Evolutionary conservation across 2,329 filamentous ascomycete species (phyloP).

Genomic region (Alternaria sp.): DNA sequence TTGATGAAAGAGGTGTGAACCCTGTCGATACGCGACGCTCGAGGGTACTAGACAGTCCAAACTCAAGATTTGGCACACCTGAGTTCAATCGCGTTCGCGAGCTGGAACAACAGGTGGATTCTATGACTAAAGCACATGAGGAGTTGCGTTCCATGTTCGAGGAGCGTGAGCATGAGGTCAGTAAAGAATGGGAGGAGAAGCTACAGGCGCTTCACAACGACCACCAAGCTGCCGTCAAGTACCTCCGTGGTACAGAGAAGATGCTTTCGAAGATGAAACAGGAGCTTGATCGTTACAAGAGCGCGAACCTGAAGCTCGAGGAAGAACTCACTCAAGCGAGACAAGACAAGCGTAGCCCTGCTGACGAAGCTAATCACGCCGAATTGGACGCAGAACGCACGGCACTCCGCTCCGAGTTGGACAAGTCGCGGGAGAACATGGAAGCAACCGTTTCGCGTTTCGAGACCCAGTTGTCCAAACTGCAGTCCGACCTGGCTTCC

Average conservation of each 20-base stretch:
- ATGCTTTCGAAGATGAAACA: conserved; percentile 99
- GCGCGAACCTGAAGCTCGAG: conserved; percentile 81
- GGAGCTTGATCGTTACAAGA: conserved; percentile 90
- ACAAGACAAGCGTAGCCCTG: conserved; percentile 47
- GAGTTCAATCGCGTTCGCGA: conserved; percentile 81
- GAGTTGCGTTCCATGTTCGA: conserved; percentile 82
- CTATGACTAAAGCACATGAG: conserved; percentile 79
- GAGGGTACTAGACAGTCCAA: conserved; percentile 74
- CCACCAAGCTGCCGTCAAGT: conserved; percentile 96
- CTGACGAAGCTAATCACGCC: conserved; percentile 55
- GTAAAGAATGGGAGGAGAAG: conserved; percentile 88
- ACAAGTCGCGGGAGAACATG: conserved; percentile 72
- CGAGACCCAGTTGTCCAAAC: conserved; percentile 71
- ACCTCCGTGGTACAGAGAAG: conserved; percentile 98
- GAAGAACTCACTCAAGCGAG: conserved; percentile 72
- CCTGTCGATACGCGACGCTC: conserved; percentile 74
- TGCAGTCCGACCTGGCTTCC: conserved; percentile 73
- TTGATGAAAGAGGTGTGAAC: conserved; percentile 87
- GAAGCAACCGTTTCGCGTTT: conserved; percentile 69
- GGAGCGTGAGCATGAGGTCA: conserved; percentile 82
- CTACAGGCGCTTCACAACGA: conserved; percentile 93
- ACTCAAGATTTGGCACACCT: conserved; percentile 75
- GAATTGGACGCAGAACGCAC: conserved; percentile 79
- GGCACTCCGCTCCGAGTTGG: conserved; percentile 71
- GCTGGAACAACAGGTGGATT: conserved; percentile 85